phyloP scores from a whole-genome alignment of 306 rosid species.

The Delonix regia region DNA sequence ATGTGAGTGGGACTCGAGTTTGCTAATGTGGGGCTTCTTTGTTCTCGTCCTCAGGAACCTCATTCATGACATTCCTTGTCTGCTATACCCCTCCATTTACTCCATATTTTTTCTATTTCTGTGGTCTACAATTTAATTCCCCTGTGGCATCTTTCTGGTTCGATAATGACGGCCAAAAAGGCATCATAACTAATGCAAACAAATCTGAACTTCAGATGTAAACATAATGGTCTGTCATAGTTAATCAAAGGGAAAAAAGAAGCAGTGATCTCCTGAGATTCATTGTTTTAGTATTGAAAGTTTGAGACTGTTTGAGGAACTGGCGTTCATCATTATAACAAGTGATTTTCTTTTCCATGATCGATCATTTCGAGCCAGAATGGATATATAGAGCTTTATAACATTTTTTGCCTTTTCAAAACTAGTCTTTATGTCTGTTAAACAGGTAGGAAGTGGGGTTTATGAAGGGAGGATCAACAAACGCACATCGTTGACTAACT shows the following conservation, averaged over 20 bases:
- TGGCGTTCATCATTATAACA: not conserved
- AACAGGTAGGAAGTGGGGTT: not conserved
- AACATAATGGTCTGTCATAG: not conserved
- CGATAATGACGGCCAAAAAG: slow-evolving; percentile 26
- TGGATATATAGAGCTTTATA: not conserved
- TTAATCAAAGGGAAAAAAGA: not conserved
- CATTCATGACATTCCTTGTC: slow-evolving; percentile 39
- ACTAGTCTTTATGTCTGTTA: not conserved
- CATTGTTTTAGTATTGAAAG: not conserved
- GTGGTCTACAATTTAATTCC: slow-evolving; percentile 31
- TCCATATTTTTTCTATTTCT: slow-evolving; percentile 13
- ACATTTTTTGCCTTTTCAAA: not conserved
- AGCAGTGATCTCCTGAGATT: not conserved
- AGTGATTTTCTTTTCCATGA: not conserved
- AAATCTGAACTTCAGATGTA: slow-evolving; percentile 29
- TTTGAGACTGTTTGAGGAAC: not conserved
- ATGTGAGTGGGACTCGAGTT: not conserved
- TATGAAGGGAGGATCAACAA: not conserved
- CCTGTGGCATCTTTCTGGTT: slow-evolving; percentile 23
- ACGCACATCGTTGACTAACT: not conserved
- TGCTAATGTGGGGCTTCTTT: slow-evolving; percentile 25
- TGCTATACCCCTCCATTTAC: slow-evolving; percentile 21
- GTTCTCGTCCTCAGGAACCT: slow-evolving; percentile 37
- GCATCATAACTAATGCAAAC: slow-evolving; percentile 31
- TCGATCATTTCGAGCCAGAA: not conserved